These are phyloP conservation scores for Sugiyamaella floridensis DNA, from an alignment of 805 yeast species.

Conservation along the genomic window DNA sequence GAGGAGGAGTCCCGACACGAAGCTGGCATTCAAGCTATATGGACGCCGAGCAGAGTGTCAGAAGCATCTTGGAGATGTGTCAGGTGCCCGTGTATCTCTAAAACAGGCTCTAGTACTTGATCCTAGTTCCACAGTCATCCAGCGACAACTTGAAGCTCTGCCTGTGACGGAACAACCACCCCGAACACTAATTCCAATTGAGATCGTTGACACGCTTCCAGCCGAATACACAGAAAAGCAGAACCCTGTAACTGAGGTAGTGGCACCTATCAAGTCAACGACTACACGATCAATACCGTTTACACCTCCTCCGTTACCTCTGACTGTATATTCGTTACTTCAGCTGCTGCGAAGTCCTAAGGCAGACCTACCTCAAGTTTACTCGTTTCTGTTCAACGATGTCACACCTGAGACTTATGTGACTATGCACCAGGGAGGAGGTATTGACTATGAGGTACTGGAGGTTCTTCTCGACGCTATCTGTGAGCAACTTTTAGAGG, in stretches of 20 bases:
- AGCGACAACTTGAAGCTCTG: conserved; percentile 6
- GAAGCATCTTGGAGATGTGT: conserved; percentile 9
- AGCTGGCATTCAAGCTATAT: conserved; percentile 12
- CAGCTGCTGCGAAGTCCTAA: conserved; percentile 16
- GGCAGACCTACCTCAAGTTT: conserved; percentile 13
- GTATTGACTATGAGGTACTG: conserved; percentile 20
- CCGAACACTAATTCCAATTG: conserved; percentile 6
- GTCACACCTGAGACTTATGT: conserved; percentile 5
- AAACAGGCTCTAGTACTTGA: conserved; percentile 11
- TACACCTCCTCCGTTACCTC: conserved; percentile 9
- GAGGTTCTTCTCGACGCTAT: conserved; percentile 18
- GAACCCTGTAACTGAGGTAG: neutral
- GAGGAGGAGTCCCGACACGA: conserved; percentile 1
- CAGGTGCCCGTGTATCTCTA: conserved; percentile 8
- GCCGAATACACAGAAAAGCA: conserved; percentile 2
- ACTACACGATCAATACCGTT: neutral
- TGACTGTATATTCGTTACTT: conserved; percentile 13
- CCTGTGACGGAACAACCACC: neutral
- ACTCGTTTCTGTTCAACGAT: conserved; percentile 11
- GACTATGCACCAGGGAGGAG: conserved; percentile 11
- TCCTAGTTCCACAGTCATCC: conserved; percentile 10
- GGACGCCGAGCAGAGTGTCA: conserved; percentile 15
- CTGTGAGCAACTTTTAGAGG: neutral
- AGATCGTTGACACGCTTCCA: conserved; percentile 15
- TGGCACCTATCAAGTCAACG: neutral